Evolutionary conservation across 73 alveolate species (phyloP).

Genomic region (Stentor coeruleus): DNA sequence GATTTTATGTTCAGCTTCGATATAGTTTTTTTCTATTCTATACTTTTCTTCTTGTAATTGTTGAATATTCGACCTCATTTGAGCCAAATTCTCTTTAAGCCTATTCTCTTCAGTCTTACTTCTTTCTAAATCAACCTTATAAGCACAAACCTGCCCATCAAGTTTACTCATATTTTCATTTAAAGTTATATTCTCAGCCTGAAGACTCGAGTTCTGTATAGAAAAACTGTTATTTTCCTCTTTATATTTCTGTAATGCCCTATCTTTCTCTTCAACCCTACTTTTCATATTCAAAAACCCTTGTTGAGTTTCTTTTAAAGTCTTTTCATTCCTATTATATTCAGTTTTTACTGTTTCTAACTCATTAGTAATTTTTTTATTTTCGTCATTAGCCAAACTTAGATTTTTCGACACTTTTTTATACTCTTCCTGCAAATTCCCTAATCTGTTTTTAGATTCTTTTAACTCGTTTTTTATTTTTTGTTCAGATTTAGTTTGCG

Average conservation of each 20-base stretch:
- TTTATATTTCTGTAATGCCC: neutral
- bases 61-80: neutral
- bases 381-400: neutral
- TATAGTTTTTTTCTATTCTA: neutral
- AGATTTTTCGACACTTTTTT: too few species aligned
- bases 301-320: neutral
- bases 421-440: neutral
- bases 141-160: neutral
- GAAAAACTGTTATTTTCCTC: neutral
- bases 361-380: neutral
- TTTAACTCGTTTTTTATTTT: neutral
- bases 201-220: neutral
- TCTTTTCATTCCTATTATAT: neutral
- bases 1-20: neutral
- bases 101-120: neutral
- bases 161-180: neutral
- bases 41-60: neutral
- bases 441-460: neutral
- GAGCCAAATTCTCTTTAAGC: neutral
- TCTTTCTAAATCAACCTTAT: neutral
- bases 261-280: slow-evolving; percentile 13
- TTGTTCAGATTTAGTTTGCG: neutral
- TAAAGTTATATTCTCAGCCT: neutral
- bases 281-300: neutral
- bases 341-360: neutral